Evolutionary conservation across 352 stramenopile species (phyloP).

Genomic region (Globisporangium orthogonon): DNA sequence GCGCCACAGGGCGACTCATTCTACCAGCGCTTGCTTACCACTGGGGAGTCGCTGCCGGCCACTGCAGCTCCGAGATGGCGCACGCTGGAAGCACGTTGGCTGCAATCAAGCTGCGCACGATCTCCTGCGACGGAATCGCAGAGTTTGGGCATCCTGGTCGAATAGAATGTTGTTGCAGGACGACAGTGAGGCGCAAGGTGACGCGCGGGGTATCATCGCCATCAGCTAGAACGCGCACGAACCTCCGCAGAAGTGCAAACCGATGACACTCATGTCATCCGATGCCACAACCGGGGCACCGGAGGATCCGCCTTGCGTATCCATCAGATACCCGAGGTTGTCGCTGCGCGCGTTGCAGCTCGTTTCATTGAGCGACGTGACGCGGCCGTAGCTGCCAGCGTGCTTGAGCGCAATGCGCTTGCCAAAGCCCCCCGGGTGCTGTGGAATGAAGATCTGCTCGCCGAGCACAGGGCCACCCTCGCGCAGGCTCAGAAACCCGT

Average conservation of each 20-base stretch:
- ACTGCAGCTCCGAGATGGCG: conserved; percentile 9
- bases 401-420: conserved; percentile 48
- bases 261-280: conserved; percentile 31
- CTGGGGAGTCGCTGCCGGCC: background rate
- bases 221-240: background rate
- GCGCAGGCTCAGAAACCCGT: conserved; percentile 40
- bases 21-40: background rate
- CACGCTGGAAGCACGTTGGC: conserved; percentile 17
- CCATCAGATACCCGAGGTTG: conserved; percentile 36
- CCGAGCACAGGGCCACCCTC: conserved; percentile 4
- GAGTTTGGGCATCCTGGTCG: conserved; percentile 27
- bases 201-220: background rate
- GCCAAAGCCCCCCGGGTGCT: conserved; percentile 33
- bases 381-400: conserved; percentile 14
- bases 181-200: background rate
- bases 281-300: conserved; percentile 38
- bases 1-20: background rate
- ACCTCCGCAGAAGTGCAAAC: conserved; percentile 48
- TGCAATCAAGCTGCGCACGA: conserved; percentile 20
- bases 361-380: conserved; percentile 17
- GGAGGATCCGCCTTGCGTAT: conserved; percentile 43
- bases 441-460: conserved; percentile 53
- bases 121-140: conserved; percentile 25
- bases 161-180: background rate
- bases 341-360: conserved; percentile 28